phyloP scores from a whole-genome alignment of 768 basidiomycete species.

The Botryobasidium botryosum region DNA sequence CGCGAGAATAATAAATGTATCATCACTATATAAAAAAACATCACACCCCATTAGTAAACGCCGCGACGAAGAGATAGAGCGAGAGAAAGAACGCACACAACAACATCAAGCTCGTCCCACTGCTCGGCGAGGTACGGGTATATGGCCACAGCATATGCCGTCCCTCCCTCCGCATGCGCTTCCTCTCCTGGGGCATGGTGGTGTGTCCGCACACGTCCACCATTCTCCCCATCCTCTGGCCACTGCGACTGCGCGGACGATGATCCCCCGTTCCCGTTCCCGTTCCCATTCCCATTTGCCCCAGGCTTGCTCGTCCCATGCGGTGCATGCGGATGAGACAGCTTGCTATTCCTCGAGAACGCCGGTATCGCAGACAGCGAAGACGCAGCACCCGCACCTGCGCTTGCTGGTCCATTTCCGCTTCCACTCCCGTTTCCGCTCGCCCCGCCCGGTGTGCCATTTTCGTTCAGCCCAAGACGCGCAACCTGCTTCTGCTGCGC shows the following conservation, averaged over 20 bases:
- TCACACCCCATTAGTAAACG: background rate
- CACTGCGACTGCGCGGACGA: too few relatives aligned
- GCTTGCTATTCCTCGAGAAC: conserved; percentile 15
- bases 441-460: background rate
- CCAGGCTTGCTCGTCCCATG: conserved; percentile 15
- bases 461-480: conserved; percentile 23
- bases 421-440: background rate
- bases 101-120: conserved; percentile 96
- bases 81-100: conserved; percentile 46
- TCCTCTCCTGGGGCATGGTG: conserved; percentile 10
- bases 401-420: conserved; percentile 2
- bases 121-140: conserved; percentile 98
- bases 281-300: conserved; percentile 11
- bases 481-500: conserved; percentile 92
- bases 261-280: conserved; percentile 16
- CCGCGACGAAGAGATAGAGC: background rate
- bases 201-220: conserved; percentile 15
- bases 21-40: conserved; percentile 41
- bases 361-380: conserved; percentile 7
- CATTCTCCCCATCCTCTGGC: conserved; percentile 15
- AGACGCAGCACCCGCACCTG: conserved; percentile 9
- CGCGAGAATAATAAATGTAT: conserved; percentile 84
- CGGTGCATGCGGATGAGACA: conserved; percentile 21
- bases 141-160: conserved; percentile 93
- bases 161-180: conserved; percentile 24